These are phyloP conservation scores for Symbiodinium pilosum DNA, from an alignment of 73 alveolate species.

Conservation along the genomic window DNA sequence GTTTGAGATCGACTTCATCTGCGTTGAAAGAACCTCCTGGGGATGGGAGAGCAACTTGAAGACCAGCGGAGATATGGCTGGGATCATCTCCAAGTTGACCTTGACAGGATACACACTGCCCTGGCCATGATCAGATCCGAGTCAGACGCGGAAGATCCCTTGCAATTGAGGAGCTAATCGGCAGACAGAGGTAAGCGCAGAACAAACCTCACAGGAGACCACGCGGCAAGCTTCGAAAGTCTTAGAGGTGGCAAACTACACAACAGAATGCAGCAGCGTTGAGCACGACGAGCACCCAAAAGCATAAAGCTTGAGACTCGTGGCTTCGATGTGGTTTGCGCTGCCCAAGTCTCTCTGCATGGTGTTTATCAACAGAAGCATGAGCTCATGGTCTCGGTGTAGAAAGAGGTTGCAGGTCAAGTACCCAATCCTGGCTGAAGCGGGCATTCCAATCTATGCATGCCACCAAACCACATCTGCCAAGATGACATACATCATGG, in stretches of 20 bases:
- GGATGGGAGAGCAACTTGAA: conserved; percentile 97
- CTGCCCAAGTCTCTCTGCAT: conserved; percentile 98
- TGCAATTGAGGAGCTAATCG: conserved; percentile 92
- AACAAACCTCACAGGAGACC: conserved; percentile 96
- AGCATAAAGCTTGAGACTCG: not conserved
- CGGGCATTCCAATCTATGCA: not conserved
- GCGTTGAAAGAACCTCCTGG: conserved; percentile 95
- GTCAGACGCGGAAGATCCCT: not conserved
- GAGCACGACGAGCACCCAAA: not conserved
- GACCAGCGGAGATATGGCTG: conserved; percentile 98
- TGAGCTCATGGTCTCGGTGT: conserved; percentile 97
- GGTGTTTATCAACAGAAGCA: conserved; percentile 98
- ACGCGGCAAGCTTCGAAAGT: no score
- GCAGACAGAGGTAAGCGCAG: conserved; percentile 98
- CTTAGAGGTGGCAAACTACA: no score
- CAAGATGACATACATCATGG: not conserved
- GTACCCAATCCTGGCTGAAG: conserved; percentile 97
- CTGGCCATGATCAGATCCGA: no score
- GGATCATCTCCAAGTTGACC: conserved; percentile 97
- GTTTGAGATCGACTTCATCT: not conserved
- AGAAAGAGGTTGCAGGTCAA: conserved; percentile 98
- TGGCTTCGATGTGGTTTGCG: conserved; percentile 97
- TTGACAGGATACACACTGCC: not conserved
- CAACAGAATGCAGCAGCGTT: no score
- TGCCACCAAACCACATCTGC: not conserved